Evolutionary conservation across 2,329 filamentous ascomycete species (phyloP).

Genomic region (Penicillium sp.): DNA sequence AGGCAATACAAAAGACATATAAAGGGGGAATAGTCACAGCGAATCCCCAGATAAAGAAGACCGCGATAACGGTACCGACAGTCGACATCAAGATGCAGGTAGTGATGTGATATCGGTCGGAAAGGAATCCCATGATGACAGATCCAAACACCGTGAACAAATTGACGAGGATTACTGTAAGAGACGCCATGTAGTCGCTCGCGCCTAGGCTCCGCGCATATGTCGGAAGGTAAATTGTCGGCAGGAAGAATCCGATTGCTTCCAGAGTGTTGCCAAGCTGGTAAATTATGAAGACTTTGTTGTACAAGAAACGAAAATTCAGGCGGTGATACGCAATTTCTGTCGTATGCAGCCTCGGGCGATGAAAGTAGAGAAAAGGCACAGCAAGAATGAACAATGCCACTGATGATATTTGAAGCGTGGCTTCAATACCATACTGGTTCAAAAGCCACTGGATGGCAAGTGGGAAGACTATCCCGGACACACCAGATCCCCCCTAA

Average conservation of each 20-base stretch:
- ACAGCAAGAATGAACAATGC: constrained; percentile 39
- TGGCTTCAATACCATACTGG: constrained; percentile 25
- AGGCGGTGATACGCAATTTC: constrained; percentile 22
- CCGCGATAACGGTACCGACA: constrained; percentile 17
- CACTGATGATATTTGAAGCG: constrained; percentile 27
- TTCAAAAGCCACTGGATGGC: constrained; percentile 30
- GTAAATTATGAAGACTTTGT: constrained; percentile 31
- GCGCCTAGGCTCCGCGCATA: constrained; percentile 27
- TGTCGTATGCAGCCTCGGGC: constrained; percentile 25
- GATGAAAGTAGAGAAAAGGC: constrained; percentile 35
- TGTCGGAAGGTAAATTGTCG: constrained; percentile 34
- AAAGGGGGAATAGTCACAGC: constrained; percentile 11
- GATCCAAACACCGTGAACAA: constrained; percentile 33
- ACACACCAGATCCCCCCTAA: constrained; percentile 32
- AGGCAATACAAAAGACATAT: constrained; percentile 19
- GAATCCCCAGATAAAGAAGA: constrained; percentile 24
- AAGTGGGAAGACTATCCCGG: constrained; percentile 32
- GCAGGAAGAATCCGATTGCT: constrained; percentile 37
- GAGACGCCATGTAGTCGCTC: constrained; percentile 17
- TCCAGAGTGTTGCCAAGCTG: constrained; percentile 38
- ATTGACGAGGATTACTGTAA: constrained; percentile 30
- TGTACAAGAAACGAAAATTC: constrained; percentile 32
- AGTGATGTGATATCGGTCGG: constrained; percentile 21
- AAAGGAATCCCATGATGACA: constrained; percentile 35
- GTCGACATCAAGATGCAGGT: constrained; percentile 21